phyloP scores from a whole-genome alignment of 305 asterid genomes.

The Solanum aculeatissimum region DNA sequence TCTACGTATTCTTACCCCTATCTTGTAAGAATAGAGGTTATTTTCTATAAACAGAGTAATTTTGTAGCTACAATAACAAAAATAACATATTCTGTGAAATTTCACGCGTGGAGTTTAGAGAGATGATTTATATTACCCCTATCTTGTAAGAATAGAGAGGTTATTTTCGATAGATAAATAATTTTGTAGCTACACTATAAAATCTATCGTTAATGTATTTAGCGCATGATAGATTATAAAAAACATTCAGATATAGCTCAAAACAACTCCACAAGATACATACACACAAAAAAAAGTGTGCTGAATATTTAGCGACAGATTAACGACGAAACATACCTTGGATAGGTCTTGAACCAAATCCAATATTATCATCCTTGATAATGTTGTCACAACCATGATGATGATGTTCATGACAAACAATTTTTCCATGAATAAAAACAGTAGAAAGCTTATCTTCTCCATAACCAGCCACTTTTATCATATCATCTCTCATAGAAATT shows the following conservation, averaged over 20 bases:
- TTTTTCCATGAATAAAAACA: slow-evolving; percentile 42
- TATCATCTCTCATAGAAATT: slow-evolving; percentile 31
- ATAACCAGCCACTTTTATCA: slow-evolving; percentile 61
- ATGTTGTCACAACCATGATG: slow-evolving; percentile 16
- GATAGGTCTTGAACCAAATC: slow-evolving; percentile 24
- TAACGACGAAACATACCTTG: slow-evolving; percentile 24
- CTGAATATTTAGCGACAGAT: neutral
- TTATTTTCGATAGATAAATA: neutral
- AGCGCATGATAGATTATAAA: neutral
- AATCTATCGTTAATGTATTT: too few species aligned
- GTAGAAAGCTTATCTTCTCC: slow-evolving; percentile 89
- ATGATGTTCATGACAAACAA: slow-evolving; percentile 39
- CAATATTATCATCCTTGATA: slow-evolving; percentile 1
- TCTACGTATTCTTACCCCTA: too few species aligned
- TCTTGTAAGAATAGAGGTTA: too few species aligned
- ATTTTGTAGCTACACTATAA: neutral
- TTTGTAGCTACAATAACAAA: neutral
- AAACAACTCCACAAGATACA: too few species aligned
- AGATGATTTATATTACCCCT: neutral
- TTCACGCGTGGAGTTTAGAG: too few species aligned
- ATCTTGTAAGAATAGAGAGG: neutral
- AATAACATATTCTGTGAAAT: too few species aligned
- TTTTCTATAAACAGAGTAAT: too few species aligned
- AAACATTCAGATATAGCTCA: neutral
- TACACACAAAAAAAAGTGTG: neutral